A percentile compares a stretch with the other conserved stretches of the same genome.
These are phyloP conservation scores for Candolleomyces eurysporus DNA, from an alignment of 768 basidiomycete genomes.

Conservation along the genomic window DNA sequence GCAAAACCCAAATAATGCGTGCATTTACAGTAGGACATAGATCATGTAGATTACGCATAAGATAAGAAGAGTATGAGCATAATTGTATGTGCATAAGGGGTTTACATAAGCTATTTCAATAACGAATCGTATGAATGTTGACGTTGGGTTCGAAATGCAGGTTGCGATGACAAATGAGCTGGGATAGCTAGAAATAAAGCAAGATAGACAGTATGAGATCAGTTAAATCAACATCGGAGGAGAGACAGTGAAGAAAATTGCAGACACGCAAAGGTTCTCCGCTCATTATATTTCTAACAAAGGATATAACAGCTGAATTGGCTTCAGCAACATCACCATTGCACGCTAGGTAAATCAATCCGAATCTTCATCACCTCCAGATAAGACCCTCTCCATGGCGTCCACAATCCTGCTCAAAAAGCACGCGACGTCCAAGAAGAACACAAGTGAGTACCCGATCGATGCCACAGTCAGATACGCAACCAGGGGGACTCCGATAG, in stretches of 20 bases:
- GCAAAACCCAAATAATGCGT: too few relatives aligned
- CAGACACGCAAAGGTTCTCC: too few relatives aligned
- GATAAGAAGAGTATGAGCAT: neutral
- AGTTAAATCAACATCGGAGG: too few relatives aligned
- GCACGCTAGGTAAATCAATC: neutral
- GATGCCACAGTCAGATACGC: neutral
- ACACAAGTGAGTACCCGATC: neutral
- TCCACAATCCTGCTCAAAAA: neutral
- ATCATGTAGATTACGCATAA: too few relatives aligned
- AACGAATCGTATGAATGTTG: neutral
- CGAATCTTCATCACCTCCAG: neutral
- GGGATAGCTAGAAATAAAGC: too few relatives aligned
- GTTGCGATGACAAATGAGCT: neutral
- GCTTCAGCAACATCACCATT: too few relatives aligned
- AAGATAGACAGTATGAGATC: too few relatives aligned
- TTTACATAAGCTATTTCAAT: neutral
- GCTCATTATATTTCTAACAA: too few relatives aligned
- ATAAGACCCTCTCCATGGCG: neutral
- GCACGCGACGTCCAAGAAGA: neutral
- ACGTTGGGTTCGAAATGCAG: neutral
- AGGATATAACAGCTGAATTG: too few relatives aligned
- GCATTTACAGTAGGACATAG: too few relatives aligned
- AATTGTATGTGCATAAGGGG: neutral
- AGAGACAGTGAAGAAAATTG: too few relatives aligned
- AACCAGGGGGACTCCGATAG: neutral